Conservation (phyloP, 2,329 filamentous ascomycete genomes). For the Cordyceps cicadae region DNA sequence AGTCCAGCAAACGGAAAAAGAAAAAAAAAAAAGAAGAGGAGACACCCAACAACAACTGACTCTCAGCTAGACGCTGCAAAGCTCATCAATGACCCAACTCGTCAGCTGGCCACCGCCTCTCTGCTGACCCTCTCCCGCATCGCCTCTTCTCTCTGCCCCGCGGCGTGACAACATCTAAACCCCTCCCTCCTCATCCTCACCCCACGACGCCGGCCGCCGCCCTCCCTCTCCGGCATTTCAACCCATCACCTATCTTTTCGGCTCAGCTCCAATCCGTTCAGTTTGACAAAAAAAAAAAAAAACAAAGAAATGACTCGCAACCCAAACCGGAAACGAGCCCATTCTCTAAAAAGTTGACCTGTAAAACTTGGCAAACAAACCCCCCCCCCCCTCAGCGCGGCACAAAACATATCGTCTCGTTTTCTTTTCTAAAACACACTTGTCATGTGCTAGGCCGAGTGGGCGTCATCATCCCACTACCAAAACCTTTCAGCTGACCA, state of each 20-base stretch:
- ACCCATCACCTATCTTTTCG: too few species aligned
- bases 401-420: neutral
- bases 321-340: neutral
- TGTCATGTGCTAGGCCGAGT: neutral
- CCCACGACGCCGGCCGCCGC: neutral
- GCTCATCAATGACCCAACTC: neutral
- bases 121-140: neutral
- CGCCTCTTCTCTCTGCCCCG: too few species aligned
- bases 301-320: neutral
- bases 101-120: neutral
- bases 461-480: neutral
- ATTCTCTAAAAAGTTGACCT: neutral
- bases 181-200: neutral
- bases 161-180: neutral
- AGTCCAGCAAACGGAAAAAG: too few species aligned
- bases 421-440: neutral
- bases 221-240: neutral
- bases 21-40: neutral
- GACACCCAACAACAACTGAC: neutral
- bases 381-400: too few species aligned
- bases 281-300: neutral
- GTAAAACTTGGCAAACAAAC: neutral
- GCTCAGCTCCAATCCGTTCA: neutral
- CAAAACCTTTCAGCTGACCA: conserved; percentile 1
- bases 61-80: neutral